Evolutionary conservation across 441 rosid species (phyloP).

Genomic region (Populus hybrid): DNA sequence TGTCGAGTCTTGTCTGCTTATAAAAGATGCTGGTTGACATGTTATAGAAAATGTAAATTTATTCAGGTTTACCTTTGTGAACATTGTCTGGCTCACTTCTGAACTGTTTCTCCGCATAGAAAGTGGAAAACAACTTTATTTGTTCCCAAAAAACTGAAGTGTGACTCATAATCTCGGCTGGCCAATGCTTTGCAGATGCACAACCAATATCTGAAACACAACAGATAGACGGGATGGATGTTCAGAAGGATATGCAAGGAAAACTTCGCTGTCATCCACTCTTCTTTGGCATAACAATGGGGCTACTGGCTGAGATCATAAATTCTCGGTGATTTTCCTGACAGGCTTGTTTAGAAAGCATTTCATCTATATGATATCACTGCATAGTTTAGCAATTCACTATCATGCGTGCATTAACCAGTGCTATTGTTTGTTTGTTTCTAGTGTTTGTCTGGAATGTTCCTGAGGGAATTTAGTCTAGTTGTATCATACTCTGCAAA

Average conservation of each 20-base stretch:
- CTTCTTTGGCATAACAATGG: constrained; percentile 93
- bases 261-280: constrained; percentile 84
- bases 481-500: too few species aligned
- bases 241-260: constrained; percentile 42
- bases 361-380: background rate
- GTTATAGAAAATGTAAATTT: background rate
- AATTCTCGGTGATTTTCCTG: constrained; percentile 77
- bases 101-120: background rate
- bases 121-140: background rate
- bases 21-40: background rate
- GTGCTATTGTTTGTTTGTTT: too few species aligned
- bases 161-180: constrained; percentile 18
- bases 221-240: constrained; percentile 31
- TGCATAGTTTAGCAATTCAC: background rate
- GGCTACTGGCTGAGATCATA: constrained; percentile 93
- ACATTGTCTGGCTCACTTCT: background rate
- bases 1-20: background rate
- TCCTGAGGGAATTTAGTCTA: too few species aligned
- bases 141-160: too few species aligned
- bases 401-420: too few species aligned
- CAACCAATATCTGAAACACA: constrained; percentile 36
- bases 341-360: constrained; percentile 13
- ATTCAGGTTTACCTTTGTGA: background rate
- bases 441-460: too few species aligned
- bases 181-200: constrained; percentile 48